Base-by-base conservation (phyloP, 192 early-diverging fungal genomes). In the Backusella westeae region DNA sequence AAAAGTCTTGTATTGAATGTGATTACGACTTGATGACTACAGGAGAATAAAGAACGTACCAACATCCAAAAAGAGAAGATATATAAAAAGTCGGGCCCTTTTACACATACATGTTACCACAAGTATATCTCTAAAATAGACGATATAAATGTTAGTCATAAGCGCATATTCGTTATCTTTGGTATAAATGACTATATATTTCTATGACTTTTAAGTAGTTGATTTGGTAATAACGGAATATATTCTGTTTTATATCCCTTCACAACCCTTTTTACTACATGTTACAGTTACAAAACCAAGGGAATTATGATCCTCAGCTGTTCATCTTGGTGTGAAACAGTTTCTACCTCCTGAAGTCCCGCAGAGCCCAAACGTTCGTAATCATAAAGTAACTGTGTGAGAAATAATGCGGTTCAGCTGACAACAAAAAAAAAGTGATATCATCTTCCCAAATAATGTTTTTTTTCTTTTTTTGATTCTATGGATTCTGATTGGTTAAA, bases 381-480 rank as follows among this genome's bases (percentile, higher is more conserved):
- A 56, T 56, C 53, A 56, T 56, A 21, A 56, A 56, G 53, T 6
- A 56, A 29, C 23, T 63, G 56, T 63, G 56, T 63, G 56, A 63
- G 56, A 63, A 63, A 63, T 63, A 63, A 15, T 63, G 23, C 29
- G 56, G 56, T 63, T 26, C 56, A 63, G 56, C 56, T 63, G 56
- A 63, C 21, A n/a, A 26, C 12, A 21, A 59, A 63, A 63, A 52
- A 63, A 63, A 63, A 59, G n/a, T 63, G 56, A 63, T 63, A 63
- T 63, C 56, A 63, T 63, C 56, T 63, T 63, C 56, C 56, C 56
- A 63, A 63, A 63, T 63, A 63, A 63, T 63, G 56, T 26, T 63
- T 63, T 63, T 63, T 63, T 63, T 63, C 56, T 63, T 63, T 63
- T 63, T 63, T 63, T 63, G 56, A 63, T 63, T 63, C 7, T 63